Evolutionary conservation across 345 rosid species (phyloP).

Genomic region (Lumnitzera littorea): DNA sequence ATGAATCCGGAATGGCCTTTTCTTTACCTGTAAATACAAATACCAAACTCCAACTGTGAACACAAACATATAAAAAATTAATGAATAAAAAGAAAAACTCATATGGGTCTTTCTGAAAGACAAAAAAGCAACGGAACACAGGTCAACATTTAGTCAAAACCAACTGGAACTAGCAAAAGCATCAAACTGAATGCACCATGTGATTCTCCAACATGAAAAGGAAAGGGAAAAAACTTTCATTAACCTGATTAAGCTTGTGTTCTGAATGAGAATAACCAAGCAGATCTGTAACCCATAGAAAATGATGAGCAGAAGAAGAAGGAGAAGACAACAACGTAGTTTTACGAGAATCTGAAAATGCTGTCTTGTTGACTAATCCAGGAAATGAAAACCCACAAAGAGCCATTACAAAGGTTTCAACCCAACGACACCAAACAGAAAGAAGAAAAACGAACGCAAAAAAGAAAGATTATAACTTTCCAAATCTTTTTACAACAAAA

Average conservation of each 20-base stretch:
- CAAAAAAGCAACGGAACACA: background rate
- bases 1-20: conserved; percentile 36
- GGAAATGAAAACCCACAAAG: conserved; percentile 63
- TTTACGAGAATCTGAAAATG: conserved; percentile 35
- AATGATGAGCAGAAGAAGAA: conserved; percentile 35
- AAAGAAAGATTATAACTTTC: background rate
- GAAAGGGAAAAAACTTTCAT: background rate
- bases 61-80: background rate
- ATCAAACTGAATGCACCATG: background rate
- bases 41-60: too few relatives aligned
- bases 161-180: background rate
- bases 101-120: too few relatives aligned
- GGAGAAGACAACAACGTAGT: conserved; percentile 17
- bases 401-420: conserved; percentile 37
- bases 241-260: conserved; percentile 32
- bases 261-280: conserved; percentile 18
- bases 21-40: conserved; percentile 37
- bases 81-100: too few relatives aligned
- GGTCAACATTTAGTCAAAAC: background rate
- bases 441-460: background rate
- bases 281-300: conserved; percentile 42
- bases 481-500: too few relatives aligned
- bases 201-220: too few relatives aligned
- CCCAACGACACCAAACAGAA: background rate
- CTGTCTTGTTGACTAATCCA: conserved; percentile 25